Percentiles rank a stretch among this genome's conserved stretches.
Evolutionary conservation across 805 yeast genomes (phyloP).

Genomic region (Saturnispora dispora): DNA sequence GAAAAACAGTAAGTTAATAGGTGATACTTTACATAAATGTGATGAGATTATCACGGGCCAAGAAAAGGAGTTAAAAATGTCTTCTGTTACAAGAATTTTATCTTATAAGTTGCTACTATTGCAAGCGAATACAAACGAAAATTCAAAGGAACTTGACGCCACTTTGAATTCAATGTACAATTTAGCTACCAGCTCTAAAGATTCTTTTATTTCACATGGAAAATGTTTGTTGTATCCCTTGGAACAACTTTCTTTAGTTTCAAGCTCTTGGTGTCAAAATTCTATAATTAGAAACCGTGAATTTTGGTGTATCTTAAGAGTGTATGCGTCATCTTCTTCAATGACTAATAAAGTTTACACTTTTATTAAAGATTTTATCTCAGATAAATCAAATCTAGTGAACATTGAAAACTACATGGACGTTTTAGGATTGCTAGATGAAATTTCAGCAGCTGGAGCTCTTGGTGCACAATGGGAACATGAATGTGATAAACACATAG

Average conservation of each 20-base stretch:
- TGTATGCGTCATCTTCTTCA: conserved; percentile 36
- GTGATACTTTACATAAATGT: conserved; percentile 16
- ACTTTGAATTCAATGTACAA: conserved; percentile 21
- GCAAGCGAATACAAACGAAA: conserved; percentile 32
- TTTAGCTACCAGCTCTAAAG: conserved; percentile 27
- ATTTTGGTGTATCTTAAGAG: conserved; percentile 42
- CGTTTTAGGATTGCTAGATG: conserved; percentile 64
- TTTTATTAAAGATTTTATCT: conserved; percentile 37
- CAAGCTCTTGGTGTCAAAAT: conserved; percentile 34
- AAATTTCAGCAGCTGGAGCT: conserved; percentile 73
- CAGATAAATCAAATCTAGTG: conserved; percentile 28
- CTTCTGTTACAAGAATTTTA: conserved; percentile 31
- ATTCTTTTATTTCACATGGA: conserved; percentile 37
- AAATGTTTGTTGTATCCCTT: conserved; percentile 38
- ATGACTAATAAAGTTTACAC: conserved; percentile 35
- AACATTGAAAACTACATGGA: conserved; percentile 49
- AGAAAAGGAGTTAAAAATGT: conserved; percentile 22
- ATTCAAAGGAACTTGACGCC: conserved; percentile 15
- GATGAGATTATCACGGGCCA: conserved; percentile 18
- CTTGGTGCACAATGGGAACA: conserved; percentile 71
- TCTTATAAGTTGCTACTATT: conserved; percentile 44
- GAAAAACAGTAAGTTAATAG: conserved; percentile 19
- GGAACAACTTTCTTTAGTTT: conserved; percentile 37
- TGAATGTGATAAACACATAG: conserved; percentile 38
- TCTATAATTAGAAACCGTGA: conserved; percentile 29